A percentile compares a stretch with the other conserved stretches of the same genome.
Conservation (phyloP, 2,329 filamentous ascomycete species). For the Alternaria angustiovoidea region DNA sequence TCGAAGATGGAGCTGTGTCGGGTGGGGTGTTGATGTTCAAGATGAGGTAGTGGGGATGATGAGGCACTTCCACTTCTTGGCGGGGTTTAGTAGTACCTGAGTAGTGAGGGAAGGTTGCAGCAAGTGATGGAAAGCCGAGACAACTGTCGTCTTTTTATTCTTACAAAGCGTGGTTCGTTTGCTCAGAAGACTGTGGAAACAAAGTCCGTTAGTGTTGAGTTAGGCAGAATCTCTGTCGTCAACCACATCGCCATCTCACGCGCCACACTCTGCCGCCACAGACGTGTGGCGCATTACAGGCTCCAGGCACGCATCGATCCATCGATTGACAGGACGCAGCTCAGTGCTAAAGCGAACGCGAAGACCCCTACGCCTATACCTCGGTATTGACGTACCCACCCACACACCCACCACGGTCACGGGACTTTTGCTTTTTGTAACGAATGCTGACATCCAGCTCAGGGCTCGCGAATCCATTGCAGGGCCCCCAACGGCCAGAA, state of each 20-base stretch:
- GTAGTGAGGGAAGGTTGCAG: constrained; percentile 6
- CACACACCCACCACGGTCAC: constrained; percentile 2
- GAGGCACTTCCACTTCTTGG: constrained; percentile 15
- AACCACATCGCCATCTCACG: background rate
- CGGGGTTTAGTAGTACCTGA: constrained; percentile 10
- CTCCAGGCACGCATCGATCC: background rate
- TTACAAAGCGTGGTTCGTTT: constrained; percentile 6
- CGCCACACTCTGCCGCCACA: constrained; percentile 9
- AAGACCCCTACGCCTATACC: background rate
- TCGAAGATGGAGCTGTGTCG: constrained; percentile 31
- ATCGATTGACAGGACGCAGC: background rate
- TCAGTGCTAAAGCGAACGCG: constrained; percentile 1
- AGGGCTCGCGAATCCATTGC: background rate
- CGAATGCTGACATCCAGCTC: constrained; percentile 2
- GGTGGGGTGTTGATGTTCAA: constrained; percentile 35
- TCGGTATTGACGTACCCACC: constrained; percentile 1
- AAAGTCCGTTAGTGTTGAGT: background rate
- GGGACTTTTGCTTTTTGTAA: constrained; percentile 6
- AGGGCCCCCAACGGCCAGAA: constrained; percentile 15
- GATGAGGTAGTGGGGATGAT: constrained; percentile 23
- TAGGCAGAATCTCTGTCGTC: constrained; percentile 13
- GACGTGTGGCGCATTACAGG: constrained; percentile 1
- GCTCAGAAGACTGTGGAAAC: constrained; percentile 35
- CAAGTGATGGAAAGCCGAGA: background rate
- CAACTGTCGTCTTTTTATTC: background rate